Base-by-base conservation (phyloP, 805 yeast species). In the Candida tallmaniae region DNA sequence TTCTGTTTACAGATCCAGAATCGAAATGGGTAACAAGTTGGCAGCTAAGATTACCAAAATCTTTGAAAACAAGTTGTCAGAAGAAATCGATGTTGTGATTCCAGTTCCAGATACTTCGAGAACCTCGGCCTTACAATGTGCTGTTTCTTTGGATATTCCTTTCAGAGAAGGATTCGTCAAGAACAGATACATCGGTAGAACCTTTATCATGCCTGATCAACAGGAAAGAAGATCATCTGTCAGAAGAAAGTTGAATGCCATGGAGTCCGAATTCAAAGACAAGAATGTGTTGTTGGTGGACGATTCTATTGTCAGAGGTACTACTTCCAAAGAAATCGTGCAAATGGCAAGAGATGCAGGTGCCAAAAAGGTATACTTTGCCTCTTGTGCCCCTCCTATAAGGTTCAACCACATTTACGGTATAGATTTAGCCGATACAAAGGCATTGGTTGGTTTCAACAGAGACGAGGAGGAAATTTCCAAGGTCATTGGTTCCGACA, bases 261-360 rank as follows among this genome's bases (percentile, higher is more conserved):
- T 93, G 96, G 87, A 79, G 40, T 76, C 84, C 29, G 98, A 93
- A 64, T 93, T 93, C 58, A 73, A 75, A 45, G 93, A 78, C 43
- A 78, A 87, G 50, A 80, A 79, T 42, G 97, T 93, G 15, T 68
- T 93, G 44, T 73, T 93, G 35, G 97, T 93, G 28, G 98, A 93
- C 61, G 98, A 93, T 61, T 87, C 97, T 18, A 90, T 93, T 45
- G 98, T 93, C 7, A 79, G 98, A 58, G 98, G 98, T 43, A 93
- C 98, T 14, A 93, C 98, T 3, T 88, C 97, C 5, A 83, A 78
- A 58, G 98, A 93, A 65, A 93, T 93, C 46, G 95, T 93, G 22
- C 83, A 80, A 46, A 93, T 93, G 98, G 98, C 98, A n/a, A 76
- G 83, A 49, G 98, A 93, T 60, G 96, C 97, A 4, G 98, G 98